Conservation (phyloP, 768 basidiomycete genomes). For the Hydnomerulius pinastri region DNA sequence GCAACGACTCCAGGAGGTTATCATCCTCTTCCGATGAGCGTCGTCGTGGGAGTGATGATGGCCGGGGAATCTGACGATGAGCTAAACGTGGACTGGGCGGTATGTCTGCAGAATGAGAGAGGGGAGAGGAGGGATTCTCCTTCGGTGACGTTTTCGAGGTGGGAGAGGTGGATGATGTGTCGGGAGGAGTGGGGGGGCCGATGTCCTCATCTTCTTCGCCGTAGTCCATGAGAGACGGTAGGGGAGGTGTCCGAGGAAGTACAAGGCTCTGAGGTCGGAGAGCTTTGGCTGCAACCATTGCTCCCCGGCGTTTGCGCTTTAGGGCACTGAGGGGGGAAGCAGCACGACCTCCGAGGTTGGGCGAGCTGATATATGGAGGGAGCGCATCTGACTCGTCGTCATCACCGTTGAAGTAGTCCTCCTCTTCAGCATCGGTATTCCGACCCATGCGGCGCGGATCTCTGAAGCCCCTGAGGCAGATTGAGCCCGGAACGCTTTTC, state of each 20-base stretch:
- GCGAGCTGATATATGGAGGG: slow-evolving; percentile 32
- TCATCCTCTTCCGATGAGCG: slow-evolving; percentile 50
- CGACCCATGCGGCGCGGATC: slow-evolving; percentile 46
- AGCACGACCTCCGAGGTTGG: slow-evolving; percentile 25
- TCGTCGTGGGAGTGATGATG: slow-evolving; percentile 49
- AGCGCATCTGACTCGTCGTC: slow-evolving; percentile 70
- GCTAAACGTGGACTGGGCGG: slow-evolving; percentile 40
- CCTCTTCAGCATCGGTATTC: slow-evolving; percentile 74
- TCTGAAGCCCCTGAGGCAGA: slow-evolving; percentile 38
- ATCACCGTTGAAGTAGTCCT: slow-evolving; percentile 90
- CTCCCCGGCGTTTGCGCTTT: slow-evolving; percentile 61
- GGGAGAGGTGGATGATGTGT: slow-evolving; percentile 8
- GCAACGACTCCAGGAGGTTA: slow-evolving; percentile 56
- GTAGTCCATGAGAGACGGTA: slow-evolving; percentile 74
- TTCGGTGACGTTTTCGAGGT: slow-evolving; percentile 15
- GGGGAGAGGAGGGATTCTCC: slow-evolving; percentile 24
- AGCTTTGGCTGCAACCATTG: slow-evolving; percentile 46
- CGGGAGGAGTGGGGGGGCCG: slow-evolving; percentile 17
- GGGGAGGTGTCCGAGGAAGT: slow-evolving; percentile 50
- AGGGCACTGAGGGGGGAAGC: slow-evolving; percentile 39
- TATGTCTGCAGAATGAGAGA: slow-evolving; percentile 36
- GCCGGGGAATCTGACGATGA: slow-evolving; percentile 39
- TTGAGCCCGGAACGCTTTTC: slow-evolving; percentile 9
- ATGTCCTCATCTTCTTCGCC: slow-evolving; percentile 65
- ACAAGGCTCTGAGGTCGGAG: slow-evolving; percentile 44